Conservation (phyloP, 1,139 yeast genomes). For the Nakaseomyces bracarensis region DNA sequence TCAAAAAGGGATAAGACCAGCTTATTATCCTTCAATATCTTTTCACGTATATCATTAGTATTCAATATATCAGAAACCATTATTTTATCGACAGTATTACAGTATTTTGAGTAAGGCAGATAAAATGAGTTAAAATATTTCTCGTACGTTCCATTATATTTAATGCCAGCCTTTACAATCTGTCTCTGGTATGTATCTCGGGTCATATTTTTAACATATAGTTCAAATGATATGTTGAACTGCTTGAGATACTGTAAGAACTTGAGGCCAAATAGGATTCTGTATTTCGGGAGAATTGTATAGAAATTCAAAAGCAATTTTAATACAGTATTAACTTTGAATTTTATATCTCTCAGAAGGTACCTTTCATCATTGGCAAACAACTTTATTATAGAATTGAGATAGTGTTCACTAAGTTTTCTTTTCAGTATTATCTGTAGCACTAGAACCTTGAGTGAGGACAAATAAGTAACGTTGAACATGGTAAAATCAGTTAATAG, state of each 20-base stretch:
- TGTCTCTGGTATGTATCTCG: conserved; percentile 18
- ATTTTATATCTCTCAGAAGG: conserved; percentile 15
- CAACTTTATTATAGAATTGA: conserved; percentile 15
- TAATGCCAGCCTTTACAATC: conserved; percentile 9
- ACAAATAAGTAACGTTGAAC: conserved; percentile 22
- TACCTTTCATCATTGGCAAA: conserved; percentile 27
- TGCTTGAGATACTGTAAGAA: conserved; percentile 26
- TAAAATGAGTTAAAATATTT: conserved; percentile 15
- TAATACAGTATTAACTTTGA: conserved; percentile 19
- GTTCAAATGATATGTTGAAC: conserved; percentile 19
- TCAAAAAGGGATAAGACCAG: conserved; percentile 2
- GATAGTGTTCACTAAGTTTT: conserved; percentile 12
- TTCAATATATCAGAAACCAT: conserved; percentile 15
- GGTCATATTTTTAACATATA: conserved; percentile 24
- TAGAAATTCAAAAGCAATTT: conserved; percentile 28
- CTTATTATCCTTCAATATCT: neutral
- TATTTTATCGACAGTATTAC: conserved; percentile 14
- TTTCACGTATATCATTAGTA: neutral
- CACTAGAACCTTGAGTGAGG: conserved; percentile 25
- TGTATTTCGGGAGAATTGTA: conserved; percentile 17
- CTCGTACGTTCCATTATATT: neutral
- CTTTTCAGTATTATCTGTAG: conserved; percentile 25
- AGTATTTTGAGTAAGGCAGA: conserved; percentile 13
- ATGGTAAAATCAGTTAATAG: conserved; percentile 23
- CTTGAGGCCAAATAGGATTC: conserved; percentile 27